Evolutionary conservation across 208 protist genomes (phyloP).

Genomic region (Wallacemonas sp.): DNA sequence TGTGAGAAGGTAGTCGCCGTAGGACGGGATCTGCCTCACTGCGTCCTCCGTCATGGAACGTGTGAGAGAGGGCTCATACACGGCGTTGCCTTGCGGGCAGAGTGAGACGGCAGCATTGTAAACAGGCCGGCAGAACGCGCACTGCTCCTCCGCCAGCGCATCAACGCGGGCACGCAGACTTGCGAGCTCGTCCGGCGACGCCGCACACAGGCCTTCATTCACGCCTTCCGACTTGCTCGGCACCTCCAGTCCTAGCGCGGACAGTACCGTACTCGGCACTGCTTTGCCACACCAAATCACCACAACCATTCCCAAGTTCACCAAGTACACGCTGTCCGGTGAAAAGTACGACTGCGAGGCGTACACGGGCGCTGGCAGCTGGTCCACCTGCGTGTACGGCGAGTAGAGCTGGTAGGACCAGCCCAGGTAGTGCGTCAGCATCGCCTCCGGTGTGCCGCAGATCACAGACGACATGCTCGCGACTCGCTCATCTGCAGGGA

Average conservation of each 20-base stretch:
- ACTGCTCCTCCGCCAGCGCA: slow-evolving; percentile 46
- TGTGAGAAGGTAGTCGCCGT: slow-evolving; percentile 62
- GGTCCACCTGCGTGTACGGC: slow-evolving; percentile 40
- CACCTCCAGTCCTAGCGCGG: slow-evolving; percentile 43
- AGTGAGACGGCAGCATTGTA: slow-evolving; percentile 43
- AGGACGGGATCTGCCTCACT: slow-evolving; percentile 47
- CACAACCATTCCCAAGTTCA: slow-evolving; percentile 52
- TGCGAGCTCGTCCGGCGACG: slow-evolving; percentile 48
- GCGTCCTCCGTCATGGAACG: slow-evolving; percentile 77
- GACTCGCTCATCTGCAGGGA: slow-evolving; percentile 71
- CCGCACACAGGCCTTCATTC: slow-evolving; percentile 16
- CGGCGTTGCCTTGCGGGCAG: slow-evolving; percentile 51
- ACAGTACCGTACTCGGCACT: slow-evolving; percentile 37
- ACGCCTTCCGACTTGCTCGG: not conserved
- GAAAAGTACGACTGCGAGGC: slow-evolving; percentile 59
- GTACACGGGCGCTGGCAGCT: slow-evolving; percentile 57
- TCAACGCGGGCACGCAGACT: slow-evolving; percentile 60
- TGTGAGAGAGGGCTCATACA: slow-evolving; percentile 64
- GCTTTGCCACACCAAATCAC: slow-evolving; percentile 78
- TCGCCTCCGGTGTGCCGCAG: slow-evolving; percentile 56
- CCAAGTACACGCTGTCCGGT: slow-evolving; percentile 59
- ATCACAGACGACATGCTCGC: slow-evolving; percentile 76
- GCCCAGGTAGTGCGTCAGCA: slow-evolving; percentile 64
- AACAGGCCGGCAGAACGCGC: slow-evolving; percentile 24
- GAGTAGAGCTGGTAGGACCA: slow-evolving; percentile 80